A percentile compares a stretch with the other conserved stretches of the same genome.
These are phyloP conservation scores for Aspergillus sp. DNA, from an alignment of 2,329 filamentous ascomycete genomes.

Conservation along the genomic window DNA sequence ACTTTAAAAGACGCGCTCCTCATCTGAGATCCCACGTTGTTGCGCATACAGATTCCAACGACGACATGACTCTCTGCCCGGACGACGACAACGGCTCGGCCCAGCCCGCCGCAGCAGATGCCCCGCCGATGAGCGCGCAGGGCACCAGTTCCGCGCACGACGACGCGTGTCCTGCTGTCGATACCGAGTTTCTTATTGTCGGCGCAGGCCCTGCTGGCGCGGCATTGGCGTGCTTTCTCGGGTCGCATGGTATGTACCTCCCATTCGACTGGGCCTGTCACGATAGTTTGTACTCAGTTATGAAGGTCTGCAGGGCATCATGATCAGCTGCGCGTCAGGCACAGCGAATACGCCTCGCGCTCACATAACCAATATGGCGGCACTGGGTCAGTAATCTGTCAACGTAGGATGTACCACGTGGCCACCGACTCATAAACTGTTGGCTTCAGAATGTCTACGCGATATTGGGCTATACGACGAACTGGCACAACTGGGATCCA, in stretches of 20 bases:
- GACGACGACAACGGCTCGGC: neutral
- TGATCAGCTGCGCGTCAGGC: constrained; percentile 50
- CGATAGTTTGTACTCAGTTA: constrained; percentile 17
- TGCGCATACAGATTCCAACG: neutral
- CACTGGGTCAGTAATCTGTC: neutral
- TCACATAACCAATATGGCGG: constrained; percentile 54
- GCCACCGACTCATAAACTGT: neutral
- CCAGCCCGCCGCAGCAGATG: neutral
- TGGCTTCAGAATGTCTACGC: neutral
- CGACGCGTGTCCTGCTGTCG: neutral
- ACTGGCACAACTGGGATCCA: neutral
- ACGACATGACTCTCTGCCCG: neutral
- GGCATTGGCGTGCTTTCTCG: constrained; percentile 54
- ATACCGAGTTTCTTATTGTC: constrained; percentile 51
- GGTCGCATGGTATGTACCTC: constrained; percentile 41
- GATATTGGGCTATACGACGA: neutral
- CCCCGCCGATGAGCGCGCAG: neutral
- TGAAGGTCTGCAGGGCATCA: constrained; percentile 50
- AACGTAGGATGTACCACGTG: neutral
- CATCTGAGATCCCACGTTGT: neutral
- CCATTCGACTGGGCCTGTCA: neutral
- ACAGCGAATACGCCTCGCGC: constrained; percentile 59
- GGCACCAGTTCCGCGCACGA: neutral
- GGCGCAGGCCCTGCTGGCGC: constrained; percentile 57
- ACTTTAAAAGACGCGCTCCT: neutral